Evolutionary conservation across 2,329 filamentous ascomycete genomes (phyloP).

Genomic region (Ceratocystis diversiconidia): DNA sequence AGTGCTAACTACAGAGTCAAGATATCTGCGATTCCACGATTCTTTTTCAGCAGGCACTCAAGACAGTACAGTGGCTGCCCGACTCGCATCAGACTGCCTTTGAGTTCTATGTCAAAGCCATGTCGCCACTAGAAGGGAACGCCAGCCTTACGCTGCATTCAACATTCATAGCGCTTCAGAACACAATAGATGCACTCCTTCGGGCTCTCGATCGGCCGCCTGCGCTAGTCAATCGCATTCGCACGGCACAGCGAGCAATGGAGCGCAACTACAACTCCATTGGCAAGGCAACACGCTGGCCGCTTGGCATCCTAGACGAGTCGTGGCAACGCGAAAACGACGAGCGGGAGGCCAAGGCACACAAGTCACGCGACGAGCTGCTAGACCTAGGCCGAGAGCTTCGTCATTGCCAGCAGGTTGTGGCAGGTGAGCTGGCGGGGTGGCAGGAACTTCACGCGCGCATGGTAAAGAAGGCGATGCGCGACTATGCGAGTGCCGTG

Average conservation of each 20-base stretch:
- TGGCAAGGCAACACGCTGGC: slow-evolving; percentile 63
- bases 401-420: slow-evolving; percentile 82
- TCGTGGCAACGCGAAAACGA: slow-evolving; percentile 67
- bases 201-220: slow-evolving; percentile 65
- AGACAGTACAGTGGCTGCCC: slow-evolving; percentile 53
- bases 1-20: slow-evolving; percentile 21
- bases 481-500: slow-evolving; percentile 62
- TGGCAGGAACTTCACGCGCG: slow-evolving; percentile 85
- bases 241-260: slow-evolving; percentile 57
- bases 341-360: slow-evolving; percentile 70
- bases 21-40: slow-evolving; percentile 56
- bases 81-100: slow-evolving; percentile 53
- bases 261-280: slow-evolving; percentile 66
- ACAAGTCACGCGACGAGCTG: slow-evolving; percentile 54
- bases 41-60: slow-evolving; percentile 38
- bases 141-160: slow-evolving; percentile 62
- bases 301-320: slow-evolving; percentile 70
- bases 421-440: slow-evolving; percentile 77
- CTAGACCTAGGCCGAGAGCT: slow-evolving; percentile 66
- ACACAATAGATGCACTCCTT: slow-evolving; percentile 70
- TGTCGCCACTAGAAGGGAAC: slow-evolving; percentile 54
- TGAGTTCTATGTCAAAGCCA: slow-evolving; percentile 52
- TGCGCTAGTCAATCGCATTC: slow-evolving; percentile 62
- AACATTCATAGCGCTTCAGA: slow-evolving; percentile 64
- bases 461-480: slow-evolving; percentile 59